Conservation (phyloP, 164 flowering plant genomes). For the Hamamelis virginiana region DNA sequence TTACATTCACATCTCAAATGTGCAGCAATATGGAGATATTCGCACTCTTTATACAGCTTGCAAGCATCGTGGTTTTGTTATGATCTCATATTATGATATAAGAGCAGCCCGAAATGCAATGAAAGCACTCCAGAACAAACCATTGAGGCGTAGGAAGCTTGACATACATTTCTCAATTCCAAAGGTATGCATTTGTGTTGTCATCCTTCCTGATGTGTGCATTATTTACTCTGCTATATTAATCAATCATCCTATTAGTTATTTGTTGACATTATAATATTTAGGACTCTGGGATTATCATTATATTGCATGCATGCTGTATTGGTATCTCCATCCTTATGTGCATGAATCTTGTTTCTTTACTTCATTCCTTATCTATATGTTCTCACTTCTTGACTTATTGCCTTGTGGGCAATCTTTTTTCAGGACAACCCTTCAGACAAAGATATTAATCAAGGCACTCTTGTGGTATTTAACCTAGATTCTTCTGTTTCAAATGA, state of each 20-base stretch:
- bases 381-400: neutral
- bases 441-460: slow-evolving; percentile 64
- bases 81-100: slow-evolving; percentile 73
- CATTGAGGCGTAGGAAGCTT: slow-evolving; percentile 58
- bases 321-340: neutral
- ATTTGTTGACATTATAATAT: neutral
- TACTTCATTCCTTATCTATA: neutral
- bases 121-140: slow-evolving; percentile 66
- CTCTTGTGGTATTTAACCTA: slow-evolving; percentile 59
- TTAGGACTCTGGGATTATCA: neutral
- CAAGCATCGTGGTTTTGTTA: slow-evolving; percentile 76
- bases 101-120: slow-evolving; percentile 69
- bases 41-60: slow-evolving; percentile 67
- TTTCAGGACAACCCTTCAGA: slow-evolving; percentile 65
- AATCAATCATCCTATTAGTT: neutral
- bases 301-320: neutral
- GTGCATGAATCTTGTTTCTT: no score
- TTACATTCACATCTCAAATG: neutral
- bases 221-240: neutral
- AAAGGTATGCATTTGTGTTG: slow-evolving; percentile 37
- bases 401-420: slow-evolving; percentile 4
- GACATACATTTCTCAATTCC: slow-evolving; percentile 74
- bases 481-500: slow-evolving; percentile 72
- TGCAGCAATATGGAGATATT: slow-evolving; percentile 73
- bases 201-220: slow-evolving; percentile 1